phyloP scores from a whole-genome alignment of 306 rosid species.

The Vachellia collinsii region DNA sequence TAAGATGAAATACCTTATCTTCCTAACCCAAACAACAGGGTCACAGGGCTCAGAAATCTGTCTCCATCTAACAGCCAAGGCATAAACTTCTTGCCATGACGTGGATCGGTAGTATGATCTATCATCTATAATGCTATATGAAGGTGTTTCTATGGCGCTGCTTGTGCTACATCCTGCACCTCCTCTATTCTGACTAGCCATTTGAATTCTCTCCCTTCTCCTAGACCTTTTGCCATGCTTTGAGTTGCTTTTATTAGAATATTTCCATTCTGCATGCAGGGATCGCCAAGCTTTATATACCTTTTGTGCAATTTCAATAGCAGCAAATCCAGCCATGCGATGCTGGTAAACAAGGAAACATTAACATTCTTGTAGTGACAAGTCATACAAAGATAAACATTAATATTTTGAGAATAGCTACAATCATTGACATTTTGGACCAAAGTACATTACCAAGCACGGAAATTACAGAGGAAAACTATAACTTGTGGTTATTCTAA shows the following conservation, averaged over 20 bases:
- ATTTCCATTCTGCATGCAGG: constrained; percentile 74
- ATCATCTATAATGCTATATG: constrained; percentile 59
- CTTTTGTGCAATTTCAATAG: constrained; percentile 94
- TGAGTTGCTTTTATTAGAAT: constrained; percentile 66
- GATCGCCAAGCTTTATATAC: constrained; percentile 95
- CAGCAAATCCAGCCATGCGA: constrained; percentile 98
- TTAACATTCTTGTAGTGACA: constrained; percentile 17
- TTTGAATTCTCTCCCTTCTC: constrained; percentile 79
- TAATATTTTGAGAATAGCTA: constrained; percentile 20
- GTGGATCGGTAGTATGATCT: constrained; percentile 64
- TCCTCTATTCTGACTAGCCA: constrained; percentile 91
- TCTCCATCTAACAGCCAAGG: constrained; percentile 89
- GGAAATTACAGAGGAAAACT: not conserved
- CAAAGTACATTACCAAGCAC: constrained; percentile 6
- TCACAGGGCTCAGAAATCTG: constrained; percentile 96
- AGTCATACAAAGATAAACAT: constrained; percentile 10
- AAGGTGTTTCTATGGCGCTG: constrained; percentile 63
- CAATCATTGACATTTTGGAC: constrained; percentile 10
- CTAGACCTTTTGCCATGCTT: constrained; percentile 78
- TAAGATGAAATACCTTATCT: constrained; percentile 69
- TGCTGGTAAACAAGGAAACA: constrained; percentile 68
- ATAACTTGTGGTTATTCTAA: constrained; percentile 12
- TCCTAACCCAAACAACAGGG: constrained; percentile 93
- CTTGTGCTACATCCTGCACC: constrained; percentile 97
- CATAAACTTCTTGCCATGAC: constrained; percentile 82